Base-by-base conservation (phyloP, 352 stramenopile species). In the Pythium angustatum region DNA sequence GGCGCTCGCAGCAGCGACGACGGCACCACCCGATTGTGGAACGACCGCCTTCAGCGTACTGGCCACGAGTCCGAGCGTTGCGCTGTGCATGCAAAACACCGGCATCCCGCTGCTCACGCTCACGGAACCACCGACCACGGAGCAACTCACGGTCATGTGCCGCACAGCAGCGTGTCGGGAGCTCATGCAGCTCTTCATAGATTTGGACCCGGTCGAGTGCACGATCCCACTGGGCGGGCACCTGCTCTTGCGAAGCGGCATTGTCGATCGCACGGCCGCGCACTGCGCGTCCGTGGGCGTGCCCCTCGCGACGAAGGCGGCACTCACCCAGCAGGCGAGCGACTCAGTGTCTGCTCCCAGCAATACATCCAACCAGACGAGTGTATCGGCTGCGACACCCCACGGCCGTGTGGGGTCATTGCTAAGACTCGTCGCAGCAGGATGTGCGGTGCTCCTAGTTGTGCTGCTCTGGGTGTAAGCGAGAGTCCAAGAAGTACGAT, bases 201-300 rank as follows among this genome's bases (percentile, higher is more conserved):
- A 34, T 5, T 36, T 53, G 45, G 45, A 53, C 8, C 45, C 45
- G 24, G n/a, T n/a, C 45, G 45, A 53, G 27, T 53, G 45, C 27
- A 36, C 26, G 45, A 34, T 53, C 24, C 45, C 45, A 27, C 22
- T 53, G 14, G 45, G 12, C 12, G 45, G 24, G 19, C 45, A 30
- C 5, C 9, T 30, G 43, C n/a, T 31, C 19, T 22, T 50, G 9
- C 43, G 43, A 2, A 50, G 43, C 43, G 43, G 30, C 24, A 8
- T 50, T 6, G 30, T 50, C 43, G 21, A 50, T 22, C n/a, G n/a
- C 43, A 12, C 43, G 11, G 17, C 21, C 19, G 8, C 3, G 8
- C 21, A 50, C 8, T 50, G 43, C n/a, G n/a, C 43, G 7, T 5
- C 11, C 21, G 43, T 50, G 11, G 43, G 43, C 19, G 6, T 11